Percentiles rank a stretch among this genome's conserved stretches.
phyloP scores from a whole-genome alignment of 2,329 filamentous ascomycete species.

The Fusarium napiforme region DNA sequence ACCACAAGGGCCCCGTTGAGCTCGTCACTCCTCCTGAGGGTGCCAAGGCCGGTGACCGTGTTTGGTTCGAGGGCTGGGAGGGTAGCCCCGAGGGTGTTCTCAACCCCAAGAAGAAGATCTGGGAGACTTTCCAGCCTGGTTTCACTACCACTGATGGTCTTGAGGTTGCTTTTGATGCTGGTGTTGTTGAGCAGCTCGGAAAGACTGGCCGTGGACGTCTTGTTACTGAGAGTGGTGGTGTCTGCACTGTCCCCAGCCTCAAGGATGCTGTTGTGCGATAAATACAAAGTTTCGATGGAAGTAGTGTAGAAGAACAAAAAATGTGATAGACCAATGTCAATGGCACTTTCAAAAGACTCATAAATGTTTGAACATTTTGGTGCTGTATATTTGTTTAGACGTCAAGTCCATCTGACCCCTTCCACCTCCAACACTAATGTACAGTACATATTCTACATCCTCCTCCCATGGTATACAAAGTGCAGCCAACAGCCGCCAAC shows the following conservation, averaged over 20 bases:
- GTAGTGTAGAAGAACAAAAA: conserved; percentile 27
- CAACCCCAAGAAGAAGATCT: conserved; percentile 99
- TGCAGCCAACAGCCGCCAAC: conserved; percentile 1
- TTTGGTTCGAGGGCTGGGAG: conserved; percentile 94
- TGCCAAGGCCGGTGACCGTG: conserved; percentile 83
- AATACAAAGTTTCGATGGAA: conserved; percentile 29
- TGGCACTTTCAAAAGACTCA: not conserved
- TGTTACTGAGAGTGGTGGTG: conserved; percentile 79
- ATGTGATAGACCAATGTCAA: not conserved
- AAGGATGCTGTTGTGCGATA: conserved; percentile 86
- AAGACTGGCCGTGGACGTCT: conserved; percentile 75
- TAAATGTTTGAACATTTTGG: not conserved
- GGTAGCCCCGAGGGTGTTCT: conserved; percentile 92
- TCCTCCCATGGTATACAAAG: conserved; percentile 27
- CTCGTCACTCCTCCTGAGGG: conserved; percentile 85
- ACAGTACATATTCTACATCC: conserved; percentile 39
- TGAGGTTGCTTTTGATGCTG: conserved; percentile 88
- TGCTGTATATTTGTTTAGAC: not conserved
- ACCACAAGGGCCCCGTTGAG: conserved; percentile 92
- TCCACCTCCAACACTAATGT: conserved; percentile 21
- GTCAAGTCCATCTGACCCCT: not conserved
- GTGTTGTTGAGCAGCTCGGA: conserved; percentile 78
- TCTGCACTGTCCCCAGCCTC: conserved; percentile 85
- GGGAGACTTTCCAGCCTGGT: conserved; percentile 95
- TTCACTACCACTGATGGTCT: conserved; percentile 87